These are phyloP conservation scores for Physcomitrellopsis africana DNA, from an alignment of 225 moss, liverwort and hornwort genomes.

Conservation along the genomic window DNA sequence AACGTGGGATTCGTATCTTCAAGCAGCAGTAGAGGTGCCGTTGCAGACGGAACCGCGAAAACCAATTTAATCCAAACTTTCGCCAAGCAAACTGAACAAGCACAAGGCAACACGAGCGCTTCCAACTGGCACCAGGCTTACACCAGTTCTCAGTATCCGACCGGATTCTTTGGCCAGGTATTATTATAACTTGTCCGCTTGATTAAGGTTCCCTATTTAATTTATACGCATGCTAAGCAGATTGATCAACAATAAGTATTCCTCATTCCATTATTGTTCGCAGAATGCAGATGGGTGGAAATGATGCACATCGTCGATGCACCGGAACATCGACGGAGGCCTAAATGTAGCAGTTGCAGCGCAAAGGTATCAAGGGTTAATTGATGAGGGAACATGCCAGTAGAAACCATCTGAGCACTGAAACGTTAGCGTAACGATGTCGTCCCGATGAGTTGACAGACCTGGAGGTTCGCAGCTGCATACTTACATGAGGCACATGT, in stretches of 20 bases:
- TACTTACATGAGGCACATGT: no score
- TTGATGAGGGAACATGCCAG: not conserved
- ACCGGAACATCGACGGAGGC: no score
- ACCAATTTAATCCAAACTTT: constrained; percentile 22
- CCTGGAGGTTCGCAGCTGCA: not conserved
- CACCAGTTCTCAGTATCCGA: constrained; percentile 49
- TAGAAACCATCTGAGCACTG: constrained; percentile 10
- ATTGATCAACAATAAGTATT: not conserved
- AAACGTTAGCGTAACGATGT: not conserved
- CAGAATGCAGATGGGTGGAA: constrained; percentile 61
- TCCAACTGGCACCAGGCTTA: constrained; percentile 56
- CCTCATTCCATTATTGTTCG: constrained; percentile 30
- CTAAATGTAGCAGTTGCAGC: no score
- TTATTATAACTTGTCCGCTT: constrained; percentile 8
- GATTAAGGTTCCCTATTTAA: not conserved
- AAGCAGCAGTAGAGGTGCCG: constrained; percentile 46
- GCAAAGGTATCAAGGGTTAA: not conserved
- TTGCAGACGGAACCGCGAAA: constrained; percentile 49
- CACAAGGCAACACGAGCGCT: constrained; percentile 49
- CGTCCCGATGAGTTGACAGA: not conserved
- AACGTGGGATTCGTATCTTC: constrained; percentile 57
- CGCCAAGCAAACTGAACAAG: constrained; percentile 49
- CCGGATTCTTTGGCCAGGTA: constrained; percentile 58
- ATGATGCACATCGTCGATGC: constrained; percentile 20
- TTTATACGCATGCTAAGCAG: not conserved